Evolutionary conservation across 2,329 filamentous ascomycete genomes (phyloP), one percentile per base, ranked within the genome.

Genomic region (Fusarium anguioides): DNA sequence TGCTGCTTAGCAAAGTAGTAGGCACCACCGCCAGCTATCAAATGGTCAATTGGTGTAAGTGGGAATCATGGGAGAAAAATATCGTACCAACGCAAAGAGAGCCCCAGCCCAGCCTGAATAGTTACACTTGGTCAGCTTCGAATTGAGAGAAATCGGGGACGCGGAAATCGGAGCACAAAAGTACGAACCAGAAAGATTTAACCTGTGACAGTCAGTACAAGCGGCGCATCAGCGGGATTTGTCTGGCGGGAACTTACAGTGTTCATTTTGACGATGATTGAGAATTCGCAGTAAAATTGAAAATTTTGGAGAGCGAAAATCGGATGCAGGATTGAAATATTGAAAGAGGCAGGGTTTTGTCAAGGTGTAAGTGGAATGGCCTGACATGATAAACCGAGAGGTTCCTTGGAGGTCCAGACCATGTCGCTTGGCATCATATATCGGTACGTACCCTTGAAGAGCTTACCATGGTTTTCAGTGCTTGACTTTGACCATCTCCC

Each of bases 1-100:
- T 90, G 90, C 76, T 88, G 87, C 85, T 99, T 99, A 68, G 96
- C 96, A 78, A 97, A 97, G 83, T 92, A 94, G 84, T 98, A 99
- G 74, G 95, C 94, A 66, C 91, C 92, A 69, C 89, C 96, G 75
- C 95, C 96, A 70, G 94, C 93, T 94, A 75, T 51, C 27, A 52
- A 20, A 54, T 42, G 27, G 60, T 64, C 65, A 72, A 61, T 62
- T 71, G 29, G 62, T 54, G 58, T 29, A 29, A 4, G 12, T 14
- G 51, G 42, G 23, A 20, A 41, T 47, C 48, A 36, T 35, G 17
- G 20, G 18, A 37, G 11, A 14, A 6, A 21, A 20, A 35, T 24
- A 62, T 75, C 88, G 60, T 87, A 94, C 91, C 94, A 72, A 91
- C 84, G 76, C 94, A 96, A 53, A 98, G 87, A 47, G 93, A 87